These are phyloP conservation scores for Phytophthora capsici DNA, from an alignment of 352 stramenopile genomes.

Conservation along the genomic window DNA sequence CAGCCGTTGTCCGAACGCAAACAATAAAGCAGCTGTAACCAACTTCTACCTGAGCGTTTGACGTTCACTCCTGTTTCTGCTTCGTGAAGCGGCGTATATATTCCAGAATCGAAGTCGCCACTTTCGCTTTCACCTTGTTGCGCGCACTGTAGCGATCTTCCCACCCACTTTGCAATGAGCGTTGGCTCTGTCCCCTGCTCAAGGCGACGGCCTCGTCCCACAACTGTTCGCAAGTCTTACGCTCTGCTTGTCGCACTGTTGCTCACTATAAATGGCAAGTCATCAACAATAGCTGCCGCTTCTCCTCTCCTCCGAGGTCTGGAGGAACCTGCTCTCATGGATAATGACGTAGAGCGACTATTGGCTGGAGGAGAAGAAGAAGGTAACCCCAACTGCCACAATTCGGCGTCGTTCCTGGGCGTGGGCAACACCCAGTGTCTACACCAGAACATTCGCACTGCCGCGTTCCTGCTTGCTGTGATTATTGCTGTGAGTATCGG, in stretches of 20 bases:
- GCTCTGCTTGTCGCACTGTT: slow-evolving; percentile 19
- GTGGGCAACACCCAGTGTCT: slow-evolving; percentile 85
- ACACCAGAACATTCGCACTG: slow-evolving; percentile 71
- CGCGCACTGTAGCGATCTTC: slow-evolving; percentile 4
- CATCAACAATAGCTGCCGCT: slow-evolving; percentile 1
- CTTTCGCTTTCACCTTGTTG: slow-evolving; percentile 12
- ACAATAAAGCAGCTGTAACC: slow-evolving; percentile 20
- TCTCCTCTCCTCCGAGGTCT: slow-evolving; percentile 15
- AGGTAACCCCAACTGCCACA: slow-evolving; percentile 46
- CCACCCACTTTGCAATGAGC: slow-evolving; percentile 4
- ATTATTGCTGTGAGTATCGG: slow-evolving; percentile 80
- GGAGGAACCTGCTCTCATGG: neutral
- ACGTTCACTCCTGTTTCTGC: slow-evolving; percentile 10
- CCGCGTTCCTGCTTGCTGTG: slow-evolving; percentile 76
- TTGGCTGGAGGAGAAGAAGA: slow-evolving; percentile 17
- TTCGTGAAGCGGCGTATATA: slow-evolving; percentile 20
- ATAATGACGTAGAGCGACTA: slow-evolving; percentile 10
- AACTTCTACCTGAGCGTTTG: slow-evolving; percentile 17
- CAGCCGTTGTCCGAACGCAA: slow-evolving; percentile 24
- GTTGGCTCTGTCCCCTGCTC: slow-evolving; percentile 1
- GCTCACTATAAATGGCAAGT: slow-evolving; percentile 12
- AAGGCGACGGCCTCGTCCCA: slow-evolving; percentile 20
- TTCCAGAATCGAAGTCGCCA: slow-evolving; percentile 1
- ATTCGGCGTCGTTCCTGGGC: slow-evolving; percentile 71
- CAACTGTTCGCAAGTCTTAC: slow-evolving; percentile 11